Evolutionary conservation across 352 stramenopile genomes (phyloP), one percentile per base, ranked within the genome.

Genomic region (Phytophthora cactorum): DNA sequence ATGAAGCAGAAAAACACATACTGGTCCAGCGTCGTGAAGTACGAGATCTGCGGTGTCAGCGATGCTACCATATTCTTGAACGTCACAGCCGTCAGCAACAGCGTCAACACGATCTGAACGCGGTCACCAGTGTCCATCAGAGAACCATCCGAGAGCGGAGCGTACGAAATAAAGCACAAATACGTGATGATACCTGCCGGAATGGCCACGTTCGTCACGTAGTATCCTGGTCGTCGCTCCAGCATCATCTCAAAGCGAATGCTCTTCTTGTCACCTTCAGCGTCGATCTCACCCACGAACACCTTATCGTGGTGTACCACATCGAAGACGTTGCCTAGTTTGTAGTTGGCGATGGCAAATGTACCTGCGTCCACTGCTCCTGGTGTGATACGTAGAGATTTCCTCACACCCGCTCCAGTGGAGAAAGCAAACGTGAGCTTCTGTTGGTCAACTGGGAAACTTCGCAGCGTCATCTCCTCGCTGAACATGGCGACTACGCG

Each of bases 1-100:
- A 88, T 61, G 59, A 90, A 90, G 71, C 79, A 88, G 63, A 88
- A 86, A 44, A 84, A 86, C 2, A 90, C 77, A 43, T 89, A 90
- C 52, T 75, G 68, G 57, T 90, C 82, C n/a, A 90, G 57, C 11
- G 71, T 74, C 34, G 84, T 90, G 36, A 88, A 83, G 46, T 92
- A 92, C 52, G 81, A 84, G 2, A 92, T 77, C 39, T 88, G 76
- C 10, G 83, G 83, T 5, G 88, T 81, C 0, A 82, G 45, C 1
- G 67, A 70, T 25, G 76, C 72, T 1, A 90, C 78, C n/a, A 84
- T 64, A 60, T 73, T 82, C 60, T 89, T 89, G 68, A 89, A 90
- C 28, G 75, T 87, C 54, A 90, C 77, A 15, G 76, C 78, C 38
- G 84, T 89, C 49, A 92, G 62, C 45, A 92, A 49, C 63, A 92